phyloP scores from a whole-genome alignment of 2,329 filamentous ascomycete genomes.

The Monosporascus sp. region DNA sequence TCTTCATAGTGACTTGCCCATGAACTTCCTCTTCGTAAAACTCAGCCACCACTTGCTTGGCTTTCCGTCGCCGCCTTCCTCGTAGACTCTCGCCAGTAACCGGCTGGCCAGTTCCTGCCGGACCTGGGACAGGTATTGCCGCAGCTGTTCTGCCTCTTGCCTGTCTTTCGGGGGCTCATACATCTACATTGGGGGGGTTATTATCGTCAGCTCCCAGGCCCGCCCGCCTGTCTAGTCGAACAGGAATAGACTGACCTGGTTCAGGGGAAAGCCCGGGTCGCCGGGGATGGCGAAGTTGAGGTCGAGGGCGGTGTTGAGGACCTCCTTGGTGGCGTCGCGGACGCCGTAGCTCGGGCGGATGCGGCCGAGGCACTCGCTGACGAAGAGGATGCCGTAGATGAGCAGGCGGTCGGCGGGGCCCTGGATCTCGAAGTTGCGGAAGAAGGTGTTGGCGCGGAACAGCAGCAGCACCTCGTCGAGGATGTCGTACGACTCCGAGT shows the following conservation, averaged over 20 bases:
- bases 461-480: conserved; percentile 88
- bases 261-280: conserved; percentile 86
- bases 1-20: conserved; percentile 80
- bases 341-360: conserved; percentile 69
- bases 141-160: conserved; percentile 82
- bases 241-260: conserved; percentile 57
- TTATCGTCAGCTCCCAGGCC: background rate
- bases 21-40: conserved; percentile 98
- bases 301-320: conserved; percentile 87
- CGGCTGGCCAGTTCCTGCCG: conserved; percentile 83
- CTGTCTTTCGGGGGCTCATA: conserved; percentile 85
- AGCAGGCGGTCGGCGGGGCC: conserved; percentile 89
- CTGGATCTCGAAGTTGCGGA: conserved; percentile 99
- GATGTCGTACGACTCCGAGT: conserved; percentile 91
- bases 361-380: conserved; percentile 85
- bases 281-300: conserved; percentile 91
- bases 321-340: conserved; percentile 61
- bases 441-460: conserved; percentile 97
- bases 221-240: background rate
- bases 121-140: conserved; percentile 88
- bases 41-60: conserved; percentile 93
- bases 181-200: conserved; percentile 46
- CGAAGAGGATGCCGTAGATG: conserved; percentile 93
- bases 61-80: conserved; percentile 65
- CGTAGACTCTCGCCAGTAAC: conserved; percentile 81